phyloP scores from a whole-genome alignment of 202 grass and related monocot genomes.

The Musa balbisiana region DNA sequence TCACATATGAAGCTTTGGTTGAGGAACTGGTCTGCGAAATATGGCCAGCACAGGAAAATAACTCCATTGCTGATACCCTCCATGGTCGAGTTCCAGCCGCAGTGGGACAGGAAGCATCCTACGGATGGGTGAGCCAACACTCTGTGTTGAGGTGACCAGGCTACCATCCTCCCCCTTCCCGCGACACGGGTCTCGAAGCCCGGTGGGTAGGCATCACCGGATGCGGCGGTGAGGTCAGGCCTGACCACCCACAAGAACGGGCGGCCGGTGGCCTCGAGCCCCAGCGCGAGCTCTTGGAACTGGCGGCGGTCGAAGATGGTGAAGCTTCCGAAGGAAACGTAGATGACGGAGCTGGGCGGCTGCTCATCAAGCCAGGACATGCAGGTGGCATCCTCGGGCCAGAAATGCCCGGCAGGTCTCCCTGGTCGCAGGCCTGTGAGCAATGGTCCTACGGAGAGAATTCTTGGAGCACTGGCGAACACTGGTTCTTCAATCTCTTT shows the following conservation, averaged over 20 bases:
- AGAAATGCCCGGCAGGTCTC: neutral
- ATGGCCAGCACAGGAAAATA: neutral
- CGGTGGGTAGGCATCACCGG: neutral
- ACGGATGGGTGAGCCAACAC: slow-evolving; percentile 40
- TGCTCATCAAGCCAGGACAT: slow-evolving; percentile 41
- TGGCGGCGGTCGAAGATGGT: slow-evolving; percentile 34
- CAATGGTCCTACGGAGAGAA: slow-evolving; percentile 6
- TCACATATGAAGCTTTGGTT: slow-evolving; percentile 8
- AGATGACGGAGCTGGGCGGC: slow-evolving; percentile 23
- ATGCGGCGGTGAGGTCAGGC: slow-evolving; percentile 16
- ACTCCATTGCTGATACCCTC: neutral
- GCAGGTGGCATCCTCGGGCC: slow-evolving; percentile 30
- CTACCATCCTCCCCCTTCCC: slow-evolving; percentile 14
- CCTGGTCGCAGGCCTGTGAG: neutral
- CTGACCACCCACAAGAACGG: slow-evolving; percentile 49
- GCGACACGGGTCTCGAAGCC: slow-evolving; percentile 18
- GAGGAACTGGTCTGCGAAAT: neutral
- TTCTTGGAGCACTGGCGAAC: neutral
- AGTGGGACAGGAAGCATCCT: slow-evolving; percentile 49
- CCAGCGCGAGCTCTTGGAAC: slow-evolving; percentile 43
- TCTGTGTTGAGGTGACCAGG: slow-evolving; percentile 39
- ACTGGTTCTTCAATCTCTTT: neutral
- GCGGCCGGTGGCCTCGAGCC: slow-evolving; percentile 29
- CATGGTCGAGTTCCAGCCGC: slow-evolving; percentile 54
- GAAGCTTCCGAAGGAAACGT: slow-evolving; percentile 49